Percentiles rank a stretch among this genome's conserved stretches.
These are phyloP conservation scores for Aspergillus hortae DNA, from an alignment of 2,329 filamentous ascomycete species.

Conservation along the genomic window DNA sequence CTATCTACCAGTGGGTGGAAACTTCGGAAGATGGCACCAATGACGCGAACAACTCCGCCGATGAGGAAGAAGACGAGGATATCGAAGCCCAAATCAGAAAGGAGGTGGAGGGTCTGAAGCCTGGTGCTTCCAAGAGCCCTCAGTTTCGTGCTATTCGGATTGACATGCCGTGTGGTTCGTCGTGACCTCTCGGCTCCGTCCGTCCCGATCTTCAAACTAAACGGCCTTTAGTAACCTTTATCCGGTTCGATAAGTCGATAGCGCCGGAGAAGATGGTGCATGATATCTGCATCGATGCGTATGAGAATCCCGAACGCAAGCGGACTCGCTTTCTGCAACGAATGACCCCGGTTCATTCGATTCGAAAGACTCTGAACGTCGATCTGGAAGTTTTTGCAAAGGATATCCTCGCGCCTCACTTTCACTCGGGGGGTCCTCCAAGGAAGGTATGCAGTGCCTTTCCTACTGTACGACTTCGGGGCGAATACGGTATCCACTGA, in stretches of 20 bases:
- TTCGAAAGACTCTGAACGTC: slow-evolving; percentile 56
- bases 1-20: slow-evolving; percentile 16
- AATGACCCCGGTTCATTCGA: slow-evolving; percentile 56
- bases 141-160: slow-evolving; percentile 53
- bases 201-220: slow-evolving; percentile 38
- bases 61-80: slow-evolving; percentile 39
- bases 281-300: slow-evolving; percentile 55
- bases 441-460: slow-evolving; percentile 49
- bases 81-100: slow-evolving; percentile 60
- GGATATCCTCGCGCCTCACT: slow-evolving; percentile 57
- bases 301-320: slow-evolving; percentile 48
- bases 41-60: slow-evolving; percentile 27
- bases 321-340: slow-evolving; percentile 58
- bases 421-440: slow-evolving; percentile 50
- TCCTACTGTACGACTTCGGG: neutral
- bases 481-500: neutral
- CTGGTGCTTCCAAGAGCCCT: slow-evolving; percentile 43
- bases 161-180: slow-evolving; percentile 48
- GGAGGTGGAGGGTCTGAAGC: slow-evolving; percentile 54
- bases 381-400: slow-evolving; percentile 56
- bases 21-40: slow-evolving; percentile 15
- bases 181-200: slow-evolving; percentile 5
- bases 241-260: slow-evolving; percentile 54
- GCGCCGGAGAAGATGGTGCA: slow-evolving; percentile 60
- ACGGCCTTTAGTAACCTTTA: slow-evolving; percentile 40